A percentile compares a stretch with the other conserved stretches of the same genome.
Conservation (phyloP, 495 filamentous ascomycete genomes). For the Podospora anserina region DNA sequence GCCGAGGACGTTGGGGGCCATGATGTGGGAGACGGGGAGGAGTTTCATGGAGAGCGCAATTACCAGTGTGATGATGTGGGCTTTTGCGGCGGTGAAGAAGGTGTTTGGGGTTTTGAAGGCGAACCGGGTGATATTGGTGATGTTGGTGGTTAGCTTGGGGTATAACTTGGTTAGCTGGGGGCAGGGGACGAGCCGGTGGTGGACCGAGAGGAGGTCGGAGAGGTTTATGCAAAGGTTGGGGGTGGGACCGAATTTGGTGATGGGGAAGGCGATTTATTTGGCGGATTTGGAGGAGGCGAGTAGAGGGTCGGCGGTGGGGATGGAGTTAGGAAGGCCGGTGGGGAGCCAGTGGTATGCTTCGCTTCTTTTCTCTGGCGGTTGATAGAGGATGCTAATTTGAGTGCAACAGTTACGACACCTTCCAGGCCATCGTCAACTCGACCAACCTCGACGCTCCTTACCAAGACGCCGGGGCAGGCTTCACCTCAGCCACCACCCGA, state of each 20-base stretch:
- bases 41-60: slow-evolving; percentile 68
- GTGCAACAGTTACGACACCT: slow-evolving; percentile 48
- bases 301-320: slow-evolving; percentile 29
- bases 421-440: slow-evolving; percentile 52
- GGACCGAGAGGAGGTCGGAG: slow-evolving; percentile 74
- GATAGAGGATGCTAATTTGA: not conserved
- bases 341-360: slow-evolving; percentile 43
- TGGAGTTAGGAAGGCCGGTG: slow-evolving; percentile 22
- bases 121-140: slow-evolving; percentile 66
- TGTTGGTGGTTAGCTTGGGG: slow-evolving; percentile 64
- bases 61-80: slow-evolving; percentile 70
- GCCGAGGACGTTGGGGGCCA: slow-evolving; percentile 61
- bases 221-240: slow-evolving; percentile 78
- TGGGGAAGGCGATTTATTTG: slow-evolving; percentile 83
- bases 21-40: slow-evolving; percentile 65
- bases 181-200: slow-evolving; percentile 69
- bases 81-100: slow-evolving; percentile 59
- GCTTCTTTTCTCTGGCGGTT: slow-evolving; percentile 15
- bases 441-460: slow-evolving; percentile 52
- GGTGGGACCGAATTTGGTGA: slow-evolving; percentile 69
- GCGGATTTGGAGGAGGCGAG: slow-evolving; percentile 73
- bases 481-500: slow-evolving; percentile 49
- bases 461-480: slow-evolving; percentile 40
- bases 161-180: slow-evolving; percentile 71
- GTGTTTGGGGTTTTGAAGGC: slow-evolving; percentile 68